phyloP scores from a whole-genome alignment of 345 rosid species.

The thale cress (Arabidopsis thaliana) region DNA sequence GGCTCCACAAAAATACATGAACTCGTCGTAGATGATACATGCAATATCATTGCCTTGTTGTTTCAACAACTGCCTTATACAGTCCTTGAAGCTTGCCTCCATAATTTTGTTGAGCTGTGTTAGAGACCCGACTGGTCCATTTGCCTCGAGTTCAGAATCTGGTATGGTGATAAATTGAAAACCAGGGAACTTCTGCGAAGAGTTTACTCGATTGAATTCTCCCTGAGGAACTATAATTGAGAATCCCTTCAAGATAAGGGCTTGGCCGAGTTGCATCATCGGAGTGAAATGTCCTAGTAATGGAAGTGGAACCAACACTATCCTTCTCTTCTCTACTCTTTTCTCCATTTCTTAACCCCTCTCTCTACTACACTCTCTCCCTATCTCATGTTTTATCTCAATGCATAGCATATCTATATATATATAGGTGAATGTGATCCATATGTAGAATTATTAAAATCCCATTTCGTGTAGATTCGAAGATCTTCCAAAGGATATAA shows the following conservation, averaged over 20 bases:
- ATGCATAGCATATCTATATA: no score
- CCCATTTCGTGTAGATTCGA: no score
- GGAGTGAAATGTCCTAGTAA: slow-evolving; percentile 68
- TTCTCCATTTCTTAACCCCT: slow-evolving; percentile 17
- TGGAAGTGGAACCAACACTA: slow-evolving; percentile 58
- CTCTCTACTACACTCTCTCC: background rate
- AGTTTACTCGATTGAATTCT: slow-evolving; percentile 38
- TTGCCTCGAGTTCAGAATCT: slow-evolving; percentile 34
- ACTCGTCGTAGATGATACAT: slow-evolving; percentile 50
- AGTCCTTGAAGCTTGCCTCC: slow-evolving; percentile 39
- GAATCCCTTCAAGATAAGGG: slow-evolving; percentile 59
- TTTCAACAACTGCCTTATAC: slow-evolving; percentile 13
- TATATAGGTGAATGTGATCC: no score
- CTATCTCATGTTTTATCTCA: no score
- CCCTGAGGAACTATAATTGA: slow-evolving; percentile 54
- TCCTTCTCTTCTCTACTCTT: background rate
- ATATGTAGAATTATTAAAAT: no score
- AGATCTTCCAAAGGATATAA: no score
- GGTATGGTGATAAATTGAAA: slow-evolving; percentile 51
- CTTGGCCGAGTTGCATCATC: slow-evolving; percentile 60
- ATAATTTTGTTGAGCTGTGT: slow-evolving; percentile 49
- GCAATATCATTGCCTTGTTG: slow-evolving; percentile 33
- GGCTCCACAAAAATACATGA: slow-evolving; percentile 35
- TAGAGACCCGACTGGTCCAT: slow-evolving; percentile 20
- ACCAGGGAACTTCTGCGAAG: slow-evolving; percentile 20